Conservation (phyloP, 345 rosid species). For the Gossypium australe region DNA sequence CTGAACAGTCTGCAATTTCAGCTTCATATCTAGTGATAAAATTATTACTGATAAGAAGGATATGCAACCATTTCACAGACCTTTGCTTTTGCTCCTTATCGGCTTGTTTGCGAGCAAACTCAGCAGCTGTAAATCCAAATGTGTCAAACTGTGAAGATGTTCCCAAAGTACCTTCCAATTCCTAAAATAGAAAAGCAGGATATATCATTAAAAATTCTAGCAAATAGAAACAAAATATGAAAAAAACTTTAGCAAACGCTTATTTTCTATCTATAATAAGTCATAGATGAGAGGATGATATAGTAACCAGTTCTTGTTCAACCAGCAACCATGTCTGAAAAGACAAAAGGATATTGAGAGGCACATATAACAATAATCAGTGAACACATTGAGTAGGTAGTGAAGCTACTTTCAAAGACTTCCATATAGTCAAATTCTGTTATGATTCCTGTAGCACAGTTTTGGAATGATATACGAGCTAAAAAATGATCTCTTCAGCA, state of each 20-base stretch:
- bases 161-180: conserved; percentile 65
- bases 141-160: conserved; percentile 90
- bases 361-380: neutral
- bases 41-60: conserved; percentile 10
- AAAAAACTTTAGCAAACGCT: neutral
- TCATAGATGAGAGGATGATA: neutral
- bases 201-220: conserved; percentile 1
- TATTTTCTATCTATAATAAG: neutral
- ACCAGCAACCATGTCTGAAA: neutral
- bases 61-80: conserved; percentile 31
- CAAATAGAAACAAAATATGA: neutral
- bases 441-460: neutral
- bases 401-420: neutral
- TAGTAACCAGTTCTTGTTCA: neutral
- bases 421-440: neutral
- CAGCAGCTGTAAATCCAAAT: conserved; percentile 95
- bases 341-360: neutral
- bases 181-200: conserved; percentile 41
- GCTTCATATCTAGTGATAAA: conserved; percentile 10
- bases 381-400: neutral
- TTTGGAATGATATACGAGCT: neutral
- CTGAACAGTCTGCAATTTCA: neutral
- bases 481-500: neutral
- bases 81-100: conserved; percentile 82
- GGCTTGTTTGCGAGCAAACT: conserved; percentile 76